Conservation (phyloP, 306 rosid species). For the Rosa persica region DNA sequence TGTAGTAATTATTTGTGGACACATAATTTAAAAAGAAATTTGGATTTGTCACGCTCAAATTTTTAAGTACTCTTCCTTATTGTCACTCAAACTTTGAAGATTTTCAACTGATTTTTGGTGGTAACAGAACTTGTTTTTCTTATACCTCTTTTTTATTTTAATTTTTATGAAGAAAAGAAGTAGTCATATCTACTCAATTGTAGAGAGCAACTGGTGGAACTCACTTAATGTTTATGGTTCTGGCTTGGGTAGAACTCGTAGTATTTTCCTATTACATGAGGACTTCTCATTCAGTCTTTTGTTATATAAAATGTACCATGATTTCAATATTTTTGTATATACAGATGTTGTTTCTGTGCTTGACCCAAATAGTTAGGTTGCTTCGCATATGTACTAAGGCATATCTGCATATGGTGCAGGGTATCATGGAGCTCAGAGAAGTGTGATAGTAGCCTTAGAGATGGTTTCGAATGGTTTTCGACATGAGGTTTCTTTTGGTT, state of each 20-base stretch:
- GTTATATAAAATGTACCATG: not conserved
- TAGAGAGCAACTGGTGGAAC: not conserved
- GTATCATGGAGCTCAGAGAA: slow-evolving; percentile 31
- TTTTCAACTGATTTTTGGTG: not conserved
- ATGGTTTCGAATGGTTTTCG: slow-evolving; percentile 32
- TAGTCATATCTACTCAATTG: not conserved
- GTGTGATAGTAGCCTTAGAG: slow-evolving; percentile 42
- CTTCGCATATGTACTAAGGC: slow-evolving; percentile 15
- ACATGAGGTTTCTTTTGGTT: slow-evolving; percentile 29
- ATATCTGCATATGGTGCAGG: slow-evolving; percentile 32
- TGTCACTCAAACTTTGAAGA: not conserved
- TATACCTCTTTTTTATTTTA: not conserved
- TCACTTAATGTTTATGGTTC: not conserved
- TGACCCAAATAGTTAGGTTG: not conserved
- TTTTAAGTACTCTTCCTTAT: not conserved
- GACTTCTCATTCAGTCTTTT: not conserved
- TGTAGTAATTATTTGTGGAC: too few species aligned
- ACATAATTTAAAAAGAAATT: not conserved
- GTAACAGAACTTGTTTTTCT: not conserved
- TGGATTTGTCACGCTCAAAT: not conserved
- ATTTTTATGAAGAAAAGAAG: not conserved
- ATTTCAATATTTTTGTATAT: not conserved
- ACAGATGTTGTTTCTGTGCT: not conserved
- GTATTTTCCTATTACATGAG: not conserved
- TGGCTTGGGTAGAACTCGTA: not conserved